These are phyloP conservation scores for Puccinia polysora DNA, from an alignment of 1,284 basidiomycete genomes.

Conservation along the genomic window DNA sequence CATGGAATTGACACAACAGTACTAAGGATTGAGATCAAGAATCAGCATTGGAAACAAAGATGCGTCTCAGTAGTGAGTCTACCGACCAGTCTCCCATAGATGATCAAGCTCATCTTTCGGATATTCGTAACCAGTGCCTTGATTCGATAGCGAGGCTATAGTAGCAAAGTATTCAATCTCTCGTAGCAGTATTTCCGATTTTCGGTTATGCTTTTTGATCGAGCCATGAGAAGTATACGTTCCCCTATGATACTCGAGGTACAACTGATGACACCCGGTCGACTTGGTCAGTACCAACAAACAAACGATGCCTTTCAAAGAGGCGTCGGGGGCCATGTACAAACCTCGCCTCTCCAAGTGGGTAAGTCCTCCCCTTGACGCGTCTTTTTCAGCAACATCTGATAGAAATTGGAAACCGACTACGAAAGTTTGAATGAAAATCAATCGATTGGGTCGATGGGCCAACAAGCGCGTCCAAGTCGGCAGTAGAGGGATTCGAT, in stretches of 20 bases:
- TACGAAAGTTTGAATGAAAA: slow-evolving; percentile 4
- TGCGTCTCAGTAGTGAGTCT: slow-evolving; percentile 55
- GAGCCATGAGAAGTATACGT: slow-evolving; percentile 61
- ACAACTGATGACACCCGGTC: slow-evolving; percentile 76
- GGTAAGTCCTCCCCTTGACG: slow-evolving; percentile 69
- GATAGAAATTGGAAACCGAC: slow-evolving; percentile 72
- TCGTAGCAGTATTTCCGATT: slow-evolving; percentile 82
- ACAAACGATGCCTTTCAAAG: too few relatives aligned
- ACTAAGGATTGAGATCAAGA: slow-evolving; percentile 30
- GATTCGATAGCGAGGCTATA: slow-evolving; percentile 68
- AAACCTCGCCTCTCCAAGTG: slow-evolving; percentile 66
- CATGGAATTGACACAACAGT: slow-evolving; percentile 51
- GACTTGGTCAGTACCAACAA: too few relatives aligned
- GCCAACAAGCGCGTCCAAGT: slow-evolving; percentile 83
- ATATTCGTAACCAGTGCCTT: slow-evolving; percentile 63
- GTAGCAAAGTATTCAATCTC: slow-evolving; percentile 84
- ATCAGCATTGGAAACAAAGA: too few relatives aligned
- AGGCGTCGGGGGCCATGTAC: too few relatives aligned
- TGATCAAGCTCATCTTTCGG: slow-evolving; percentile 75
- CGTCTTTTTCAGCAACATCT: slow-evolving; percentile 65
- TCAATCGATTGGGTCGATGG: too few relatives aligned
- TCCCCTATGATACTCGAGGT: slow-evolving; percentile 72
- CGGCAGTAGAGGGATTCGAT: slow-evolving; percentile 60
- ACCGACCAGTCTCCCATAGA: slow-evolving; percentile 72
- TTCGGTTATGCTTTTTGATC: slow-evolving; percentile 93